A percentile compares a stretch with the other conserved stretches of the same genome.
Conservation (phyloP, 495 filamentous ascomycete species). For the Tuber microsphaerosporum region DNA sequence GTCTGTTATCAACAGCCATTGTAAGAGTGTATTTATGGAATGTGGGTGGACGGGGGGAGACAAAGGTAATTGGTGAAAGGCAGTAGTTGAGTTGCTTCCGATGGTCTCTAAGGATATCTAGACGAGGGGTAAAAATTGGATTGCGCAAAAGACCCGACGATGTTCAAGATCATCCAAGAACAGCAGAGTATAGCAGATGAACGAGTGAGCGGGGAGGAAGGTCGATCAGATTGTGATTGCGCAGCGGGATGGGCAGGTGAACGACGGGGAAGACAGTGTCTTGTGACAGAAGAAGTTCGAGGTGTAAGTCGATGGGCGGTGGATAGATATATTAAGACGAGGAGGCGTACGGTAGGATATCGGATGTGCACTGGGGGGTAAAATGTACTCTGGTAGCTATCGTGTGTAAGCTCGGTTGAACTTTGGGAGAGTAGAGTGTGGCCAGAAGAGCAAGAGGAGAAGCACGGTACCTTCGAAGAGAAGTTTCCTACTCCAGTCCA, state of each 20-base stretch:
- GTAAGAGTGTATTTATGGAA: conserved; percentile 52
- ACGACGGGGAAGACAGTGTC: conserved; percentile 27
- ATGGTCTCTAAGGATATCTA: neutral
- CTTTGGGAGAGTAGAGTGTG: conserved; percentile 17
- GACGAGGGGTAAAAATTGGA: conserved; percentile 25
- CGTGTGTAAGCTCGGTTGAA: conserved; percentile 3
- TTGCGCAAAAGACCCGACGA: conserved; percentile 23
- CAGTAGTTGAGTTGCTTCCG: neutral
- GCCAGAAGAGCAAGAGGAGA: conserved; percentile 26
- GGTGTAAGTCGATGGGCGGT: neutral
- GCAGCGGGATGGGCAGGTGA: conserved; percentile 35
- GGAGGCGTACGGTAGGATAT: neutral
- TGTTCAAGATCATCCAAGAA: conserved; percentile 37
- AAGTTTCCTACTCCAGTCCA: conserved; percentile 20
- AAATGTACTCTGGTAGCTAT: conserved; percentile 1
- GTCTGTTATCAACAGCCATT: conserved; percentile 77
- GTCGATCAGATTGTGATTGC: conserved; percentile 32
- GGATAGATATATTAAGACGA: conserved; percentile 2
- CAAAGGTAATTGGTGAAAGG: conserved; percentile 16
- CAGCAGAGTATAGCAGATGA: conserved; percentile 34
- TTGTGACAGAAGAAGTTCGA: conserved; percentile 21
- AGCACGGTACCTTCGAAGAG: conserved; percentile 21
- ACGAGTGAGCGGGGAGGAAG: conserved; percentile 23
- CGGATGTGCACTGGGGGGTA: neutral
- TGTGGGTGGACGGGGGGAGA: conserved; percentile 9